phyloP scores from a whole-genome alignment of 257 asterid species.

The Capsicum chinense region DNA sequence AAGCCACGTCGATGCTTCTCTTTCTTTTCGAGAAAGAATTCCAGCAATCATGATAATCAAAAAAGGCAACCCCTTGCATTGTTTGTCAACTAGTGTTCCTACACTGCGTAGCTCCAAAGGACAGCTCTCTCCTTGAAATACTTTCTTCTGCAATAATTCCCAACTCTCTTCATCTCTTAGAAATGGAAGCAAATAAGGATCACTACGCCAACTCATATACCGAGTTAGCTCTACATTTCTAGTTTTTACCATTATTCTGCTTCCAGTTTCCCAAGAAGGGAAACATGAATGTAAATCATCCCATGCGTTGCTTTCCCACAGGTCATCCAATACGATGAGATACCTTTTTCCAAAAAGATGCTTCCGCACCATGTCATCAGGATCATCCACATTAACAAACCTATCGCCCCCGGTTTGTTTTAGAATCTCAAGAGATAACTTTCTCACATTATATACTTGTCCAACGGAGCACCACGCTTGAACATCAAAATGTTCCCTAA shows the following conservation, averaged over 20 bases:
- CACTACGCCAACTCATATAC: fast-evolving
- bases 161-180: not conserved
- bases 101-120: not conserved
- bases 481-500: too few species aligned
- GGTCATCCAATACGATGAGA: conserved; percentile 33
- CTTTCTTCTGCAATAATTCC: not conserved
- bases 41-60: not conserved
- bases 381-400: not conserved
- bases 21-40: not conserved
- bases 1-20: not conserved
- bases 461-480: conserved; percentile 37
- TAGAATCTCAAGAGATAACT: conserved; percentile 28
- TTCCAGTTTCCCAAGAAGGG: not conserved
- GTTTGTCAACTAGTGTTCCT: not conserved
- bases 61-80: not conserved
- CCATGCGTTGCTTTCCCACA: conserved; percentile 27
- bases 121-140: not conserved
- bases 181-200: not conserved
- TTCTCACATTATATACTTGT: not conserved
- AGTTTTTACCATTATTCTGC: conserved; percentile 39
- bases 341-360: not conserved
- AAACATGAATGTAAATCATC: not conserved
- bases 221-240: fast-evolving
- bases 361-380: not conserved
- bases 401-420: not conserved